Percentiles rank a stretch among this genome's conserved stretches.
These are phyloP conservation scores for Westerdykella ornata DNA, from an alignment of 2,329 filamentous ascomycete species.

Conservation along the genomic window DNA sequence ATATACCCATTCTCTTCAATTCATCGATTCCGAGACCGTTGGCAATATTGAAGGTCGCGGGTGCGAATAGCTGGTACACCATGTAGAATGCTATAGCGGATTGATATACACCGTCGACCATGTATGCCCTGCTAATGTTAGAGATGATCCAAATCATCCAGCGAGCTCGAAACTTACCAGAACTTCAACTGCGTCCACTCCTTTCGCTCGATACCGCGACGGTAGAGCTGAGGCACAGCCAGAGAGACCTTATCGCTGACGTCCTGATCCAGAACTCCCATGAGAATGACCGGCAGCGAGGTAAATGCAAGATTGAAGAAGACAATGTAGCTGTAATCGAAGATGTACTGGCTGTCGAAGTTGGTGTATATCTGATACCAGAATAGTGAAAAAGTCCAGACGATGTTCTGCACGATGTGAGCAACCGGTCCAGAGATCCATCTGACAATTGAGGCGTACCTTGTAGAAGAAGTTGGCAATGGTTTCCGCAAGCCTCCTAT, in stretches of 20 bases:
- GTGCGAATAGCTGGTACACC: constrained; percentile 70
- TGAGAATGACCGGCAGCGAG: constrained; percentile 86
- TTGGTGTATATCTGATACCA: constrained; percentile 96
- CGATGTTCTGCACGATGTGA: constrained; percentile 62
- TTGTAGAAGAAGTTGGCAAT: constrained; percentile 99
- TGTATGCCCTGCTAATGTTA: constrained; percentile 57
- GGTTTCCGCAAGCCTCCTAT: constrained; percentile 81
- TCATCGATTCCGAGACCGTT: constrained; percentile 73
- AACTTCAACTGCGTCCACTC: constrained; percentile 97
- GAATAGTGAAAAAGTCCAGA: constrained; percentile 94
- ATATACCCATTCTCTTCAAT: constrained; percentile 75
- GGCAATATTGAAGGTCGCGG: constrained; percentile 61
- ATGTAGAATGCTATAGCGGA: constrained; percentile 91
- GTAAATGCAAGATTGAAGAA: constrained; percentile 97
- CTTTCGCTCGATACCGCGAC: constrained; percentile 86
- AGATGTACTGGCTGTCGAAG: constrained; percentile 94
- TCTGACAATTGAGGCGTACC: constrained; percentile 38
- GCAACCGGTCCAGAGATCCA: constrained; percentile 7
- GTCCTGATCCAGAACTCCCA: constrained; percentile 95
- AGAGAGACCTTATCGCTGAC: constrained; percentile 90
- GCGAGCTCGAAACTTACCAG: constrained; percentile 58
- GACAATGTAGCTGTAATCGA: constrained; percentile 96
- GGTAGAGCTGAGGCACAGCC: constrained; percentile 90
- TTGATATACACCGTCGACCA: constrained; percentile 91
- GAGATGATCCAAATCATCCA: background rate